Evolutionary conservation across 1,284 basidiomycete genomes (phyloP).

Genomic region (Meira nashicola): DNA sequence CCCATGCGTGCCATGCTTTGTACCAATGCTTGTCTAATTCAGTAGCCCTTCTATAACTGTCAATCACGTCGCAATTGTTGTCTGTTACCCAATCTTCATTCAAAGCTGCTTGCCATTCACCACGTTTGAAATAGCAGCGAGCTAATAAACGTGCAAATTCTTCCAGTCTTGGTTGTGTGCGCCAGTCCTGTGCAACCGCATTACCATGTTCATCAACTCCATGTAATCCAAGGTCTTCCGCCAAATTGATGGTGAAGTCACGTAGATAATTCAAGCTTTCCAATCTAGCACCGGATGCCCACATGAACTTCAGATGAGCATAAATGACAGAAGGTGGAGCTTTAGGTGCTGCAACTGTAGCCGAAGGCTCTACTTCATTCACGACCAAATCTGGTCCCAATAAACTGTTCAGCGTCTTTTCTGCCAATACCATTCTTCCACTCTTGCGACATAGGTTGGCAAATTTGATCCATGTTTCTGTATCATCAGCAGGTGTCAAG

Average conservation of each 20-base stretch:
- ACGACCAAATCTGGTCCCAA: constrained; percentile 41
- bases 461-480: constrained; percentile 94
- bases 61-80: constrained; percentile 49
- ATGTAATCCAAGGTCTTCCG: constrained; percentile 68
- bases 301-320: constrained; percentile 92
- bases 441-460: constrained; percentile 81
- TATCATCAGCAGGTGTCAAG: constrained; percentile 86
- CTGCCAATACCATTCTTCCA: constrained; percentile 79
- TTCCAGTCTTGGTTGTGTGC: constrained; percentile 52
- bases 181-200: constrained; percentile 39
- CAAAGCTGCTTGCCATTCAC: constrained; percentile 82
- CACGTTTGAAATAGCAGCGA: constrained; percentile 92
- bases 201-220: constrained; percentile 44
- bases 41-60: constrained; percentile 81
- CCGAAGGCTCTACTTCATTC: constrained; percentile 8
- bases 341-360: constrained; percentile 32
- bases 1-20: constrained; percentile 99
- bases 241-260: constrained; percentile 68
- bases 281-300: constrained; percentile 75
- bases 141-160: constrained; percentile 85
- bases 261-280: constrained; percentile 81
- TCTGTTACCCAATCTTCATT: constrained; percentile 67
- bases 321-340: constrained; percentile 92
- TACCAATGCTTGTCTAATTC: constrained; percentile 92
- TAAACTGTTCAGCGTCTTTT: constrained; percentile 81